Conservation (phyloP, 305 asterid genomes). For the Coffea humblotiana region DNA sequence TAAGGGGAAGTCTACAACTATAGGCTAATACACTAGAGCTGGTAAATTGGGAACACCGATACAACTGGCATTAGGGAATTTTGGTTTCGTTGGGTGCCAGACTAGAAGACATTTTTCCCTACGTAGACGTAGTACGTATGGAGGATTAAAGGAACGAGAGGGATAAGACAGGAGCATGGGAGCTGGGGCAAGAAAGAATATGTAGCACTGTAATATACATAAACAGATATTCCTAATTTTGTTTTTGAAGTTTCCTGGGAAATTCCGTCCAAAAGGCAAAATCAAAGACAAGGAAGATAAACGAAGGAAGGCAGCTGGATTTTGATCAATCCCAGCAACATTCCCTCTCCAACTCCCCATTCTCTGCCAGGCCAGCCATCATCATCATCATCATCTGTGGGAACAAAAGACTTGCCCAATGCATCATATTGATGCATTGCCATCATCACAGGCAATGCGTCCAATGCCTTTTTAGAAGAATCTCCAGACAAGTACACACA, state of each 20-base stretch:
- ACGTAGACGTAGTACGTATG: too few species aligned
- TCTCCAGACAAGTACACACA: not conserved
- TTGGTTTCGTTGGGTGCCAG: too few species aligned
- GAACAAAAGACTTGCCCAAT: not conserved
- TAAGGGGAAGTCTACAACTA: too few species aligned
- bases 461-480: not conserved
- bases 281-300: slow-evolving; percentile 3
- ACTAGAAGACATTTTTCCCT: too few species aligned
- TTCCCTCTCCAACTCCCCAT: not conserved
- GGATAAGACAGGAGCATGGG: too few species aligned
- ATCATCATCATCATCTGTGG: not conserved
- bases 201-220: too few species aligned
- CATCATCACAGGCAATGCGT: not conserved
- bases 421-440: not conserved
- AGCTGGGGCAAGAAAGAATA: too few species aligned
- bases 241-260: slow-evolving; percentile 16
- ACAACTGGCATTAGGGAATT: too few species aligned
- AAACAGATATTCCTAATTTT: too few species aligned
- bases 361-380: not conserved
- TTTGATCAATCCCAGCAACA: not conserved
- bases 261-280: slow-evolving; percentile 20
- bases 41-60: too few species aligned
- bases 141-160: too few species aligned
- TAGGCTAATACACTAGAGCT: too few species aligned
- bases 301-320: slow-evolving; percentile 19